Evolutionary conservation across 106 monocot species (phyloP), one percentile per base, ranked within the genome.

Genomic region (Dioscorea dumetorum): DNA sequence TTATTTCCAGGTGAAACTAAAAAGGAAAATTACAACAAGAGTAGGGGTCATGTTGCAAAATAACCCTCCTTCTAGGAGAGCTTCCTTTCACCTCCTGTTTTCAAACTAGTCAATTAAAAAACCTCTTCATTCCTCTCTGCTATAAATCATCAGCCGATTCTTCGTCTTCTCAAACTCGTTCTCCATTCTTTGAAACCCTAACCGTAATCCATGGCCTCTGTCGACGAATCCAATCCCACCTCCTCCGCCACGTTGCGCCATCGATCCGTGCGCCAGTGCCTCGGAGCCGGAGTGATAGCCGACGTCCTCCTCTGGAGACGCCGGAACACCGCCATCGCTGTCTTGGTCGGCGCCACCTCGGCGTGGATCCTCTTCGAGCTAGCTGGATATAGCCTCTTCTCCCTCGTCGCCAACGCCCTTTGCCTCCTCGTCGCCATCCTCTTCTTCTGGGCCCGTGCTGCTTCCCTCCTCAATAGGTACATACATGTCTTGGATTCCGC

Each of bases 361-460:
- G 32, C 73, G 22, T 90, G 90, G 90, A 61, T 77, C 67, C 71
- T 99, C 67, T 92, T 93, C 80, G 93, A 92, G 53, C 34, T 70
- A 8, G 76, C 70, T 22, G 97, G 87, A 0, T 87, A 93, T 74
- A 82, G 82, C 68, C 69, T 77, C 53, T 61, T 87, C 21, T 87
- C 92, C 8, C 78, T 99, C 28, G 24, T 83, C 57, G 82, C 87
- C 61, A 92, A 93, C 64, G 75, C 90, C 10, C 58, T 99, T 50
- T 82, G 92, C 57, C 90, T 99, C 51, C 79, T 99, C 35, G 73
- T 87, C 62, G 66, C 53, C 62, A 93, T 99, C 58, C 80, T 99
- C 74, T 99, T 99, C 85, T 83, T 92, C 64, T 99, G 97, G 97
- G 97, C 92, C 50, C 82, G 82, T 73, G 84, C 97, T 22, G 97